These are phyloP conservation scores for Aspergillus sclerotiicarbonarius DNA, from an alignment of 495 filamentous ascomycete species.

Conservation along the genomic window DNA sequence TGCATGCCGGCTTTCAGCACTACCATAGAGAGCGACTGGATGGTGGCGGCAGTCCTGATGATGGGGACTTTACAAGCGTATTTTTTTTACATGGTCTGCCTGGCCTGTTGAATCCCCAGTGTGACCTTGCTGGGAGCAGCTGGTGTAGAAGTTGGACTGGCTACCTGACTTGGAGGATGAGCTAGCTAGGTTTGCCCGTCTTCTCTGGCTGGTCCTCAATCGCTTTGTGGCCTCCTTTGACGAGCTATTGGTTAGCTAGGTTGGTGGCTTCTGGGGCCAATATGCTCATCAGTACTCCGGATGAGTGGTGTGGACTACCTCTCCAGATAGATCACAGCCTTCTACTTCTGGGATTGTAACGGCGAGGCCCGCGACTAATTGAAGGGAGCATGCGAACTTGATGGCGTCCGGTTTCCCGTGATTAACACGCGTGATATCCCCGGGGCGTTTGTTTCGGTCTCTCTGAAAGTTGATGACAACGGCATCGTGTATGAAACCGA, in stretches of 20 bases:
- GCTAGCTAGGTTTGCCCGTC: constrained; percentile 17
- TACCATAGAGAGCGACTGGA: constrained; percentile 32
- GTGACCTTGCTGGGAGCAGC: constrained; percentile 50
- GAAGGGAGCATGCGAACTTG: too few species aligned
- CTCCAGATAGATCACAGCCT: constrained; percentile 49
- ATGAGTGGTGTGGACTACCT: constrained; percentile 29
- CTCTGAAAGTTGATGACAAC: too few species aligned
- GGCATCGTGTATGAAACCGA: too few species aligned
- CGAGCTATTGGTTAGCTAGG: constrained; percentile 18
- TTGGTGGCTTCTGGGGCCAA: constrained; percentile 40
- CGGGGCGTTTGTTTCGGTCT: too few species aligned
- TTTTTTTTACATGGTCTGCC: constrained; percentile 31
- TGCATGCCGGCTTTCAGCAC: constrained; percentile 44
- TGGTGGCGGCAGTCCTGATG: constrained; percentile 36
- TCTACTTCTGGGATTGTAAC: constrained; percentile 46
- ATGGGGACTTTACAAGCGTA: constrained; percentile 44
- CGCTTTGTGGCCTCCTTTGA: constrained; percentile 30
- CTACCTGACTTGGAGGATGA: constrained; percentile 41
- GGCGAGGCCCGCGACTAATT: too few species aligned
- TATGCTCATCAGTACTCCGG: constrained; percentile 19
- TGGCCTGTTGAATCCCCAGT: constrained; percentile 47
- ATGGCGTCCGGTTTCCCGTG: too few species aligned
- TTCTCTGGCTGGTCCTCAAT: constrained; percentile 26
- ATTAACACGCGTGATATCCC: too few species aligned
- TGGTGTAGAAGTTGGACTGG: constrained; percentile 36